Evolutionary conservation across 768 basidiomycete genomes (phyloP).

Genomic region (Pulveroboletus sp.): DNA sequence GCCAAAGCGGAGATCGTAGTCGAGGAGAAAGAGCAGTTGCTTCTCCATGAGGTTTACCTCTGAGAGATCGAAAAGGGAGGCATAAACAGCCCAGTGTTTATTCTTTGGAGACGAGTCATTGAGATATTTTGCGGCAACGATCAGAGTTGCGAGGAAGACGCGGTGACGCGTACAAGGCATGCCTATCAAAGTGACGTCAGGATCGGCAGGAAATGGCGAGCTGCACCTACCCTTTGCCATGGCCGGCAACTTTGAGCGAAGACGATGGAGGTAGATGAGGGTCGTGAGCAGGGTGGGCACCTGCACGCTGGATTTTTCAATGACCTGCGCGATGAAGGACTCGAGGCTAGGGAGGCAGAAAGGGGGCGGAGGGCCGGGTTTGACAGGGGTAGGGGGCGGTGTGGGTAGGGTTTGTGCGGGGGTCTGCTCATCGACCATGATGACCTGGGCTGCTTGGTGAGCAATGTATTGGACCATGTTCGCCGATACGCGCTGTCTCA

Average conservation of each 20-base stretch:
- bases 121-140: constrained; percentile 94
- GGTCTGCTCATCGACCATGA: constrained; percentile 58
- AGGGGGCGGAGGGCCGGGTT: constrained; percentile 27
- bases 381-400: constrained; percentile 67
- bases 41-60: constrained; percentile 98
- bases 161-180: constrained; percentile 93
- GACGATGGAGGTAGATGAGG: constrained; percentile 86
- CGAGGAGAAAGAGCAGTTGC: constrained; percentile 88
- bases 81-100: constrained; percentile 86
- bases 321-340: constrained; percentile 80
- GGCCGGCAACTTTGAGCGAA: constrained; percentile 74
- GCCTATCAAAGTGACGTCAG: constrained; percentile 35
- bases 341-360: constrained; percentile 63
- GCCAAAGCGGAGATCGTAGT: constrained; percentile 88
- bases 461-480: constrained; percentile 90
- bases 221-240: constrained; percentile 74
- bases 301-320: constrained; percentile 82
- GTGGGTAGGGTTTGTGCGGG: constrained; percentile 47
- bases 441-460: constrained; percentile 70
- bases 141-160: constrained; percentile 93
- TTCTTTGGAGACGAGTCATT: constrained; percentile 98
- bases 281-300: constrained; percentile 89
- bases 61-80: constrained; percentile 65
- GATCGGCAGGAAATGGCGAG: not conserved
- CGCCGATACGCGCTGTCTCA: constrained; percentile 71